Percentiles rank a stretch among this genome's conserved stretches.
These are phyloP conservation scores for Inonotus obliquus DNA, from an alignment of 1,284 basidiomycete genomes.

Conservation along the genomic window DNA sequence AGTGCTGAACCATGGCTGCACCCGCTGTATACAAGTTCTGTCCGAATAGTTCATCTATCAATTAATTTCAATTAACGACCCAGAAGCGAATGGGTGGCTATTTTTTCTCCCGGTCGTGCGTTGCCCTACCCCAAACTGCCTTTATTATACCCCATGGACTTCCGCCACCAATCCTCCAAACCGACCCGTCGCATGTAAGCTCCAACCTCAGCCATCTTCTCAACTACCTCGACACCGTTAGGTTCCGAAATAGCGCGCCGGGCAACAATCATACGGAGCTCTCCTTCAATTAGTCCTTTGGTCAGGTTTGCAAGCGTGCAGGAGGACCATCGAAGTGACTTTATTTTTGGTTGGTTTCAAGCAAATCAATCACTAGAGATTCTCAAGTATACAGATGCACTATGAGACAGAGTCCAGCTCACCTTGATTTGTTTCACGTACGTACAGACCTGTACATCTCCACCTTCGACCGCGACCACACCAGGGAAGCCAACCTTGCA, in stretches of 20 bases:
- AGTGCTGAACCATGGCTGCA: no score
- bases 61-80: no score
- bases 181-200: constrained; percentile 6
- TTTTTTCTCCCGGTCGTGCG: not conserved
- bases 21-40: no score
- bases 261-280: not conserved
- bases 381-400: not conserved
- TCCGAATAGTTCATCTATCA: no score
- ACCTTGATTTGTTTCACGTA: constrained; percentile 18
- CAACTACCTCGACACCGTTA: constrained; percentile 2
- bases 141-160: constrained; percentile 12
- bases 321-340: constrained; percentile 18
- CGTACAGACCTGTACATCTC: constrained; percentile 4
- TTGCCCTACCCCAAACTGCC: not conserved
- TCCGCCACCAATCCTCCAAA: constrained; percentile 15
- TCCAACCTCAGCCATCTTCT: constrained; percentile 16
- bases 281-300: not conserved
- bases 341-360: not conserved
- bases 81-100: no score
- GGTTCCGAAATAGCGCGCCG: not conserved
- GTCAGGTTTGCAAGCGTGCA: constrained; percentile 7
- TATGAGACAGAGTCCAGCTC: not conserved
- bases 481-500: constrained; percentile 18
- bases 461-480: constrained; percentile 15
- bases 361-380: not conserved